A percentile compares a stretch with the other conserved stretches of the same genome.
Conservation (phyloP, 495 filamentous ascomycete genomes). For the Neurospora sublineolata region DNA sequence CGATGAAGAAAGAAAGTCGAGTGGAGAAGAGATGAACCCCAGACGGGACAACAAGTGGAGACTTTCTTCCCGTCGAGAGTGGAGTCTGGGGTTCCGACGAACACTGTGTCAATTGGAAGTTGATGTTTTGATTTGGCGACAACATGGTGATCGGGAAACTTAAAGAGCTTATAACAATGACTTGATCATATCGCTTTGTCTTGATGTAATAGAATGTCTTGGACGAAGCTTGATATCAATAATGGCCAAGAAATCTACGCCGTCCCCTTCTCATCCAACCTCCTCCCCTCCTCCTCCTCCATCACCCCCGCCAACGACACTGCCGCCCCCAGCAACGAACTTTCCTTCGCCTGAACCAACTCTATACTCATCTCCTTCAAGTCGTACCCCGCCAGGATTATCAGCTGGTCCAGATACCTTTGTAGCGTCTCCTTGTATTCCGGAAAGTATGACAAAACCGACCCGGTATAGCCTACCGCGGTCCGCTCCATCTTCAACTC, state of each 20-base stretch:
- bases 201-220: neutral
- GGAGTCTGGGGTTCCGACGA: neutral
- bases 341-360: conserved; percentile 47
- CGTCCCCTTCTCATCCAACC: neutral
- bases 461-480: conserved; percentile 52
- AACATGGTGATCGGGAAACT: neutral
- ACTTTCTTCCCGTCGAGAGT: neutral
- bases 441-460: conserved; percentile 55
- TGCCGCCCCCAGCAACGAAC: conserved; percentile 50
- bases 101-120: neutral
- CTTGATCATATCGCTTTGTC: neutral
- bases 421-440: conserved; percentile 40
- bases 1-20: neutral
- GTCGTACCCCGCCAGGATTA: conserved; percentile 9
- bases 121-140: neutral
- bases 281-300: neutral
- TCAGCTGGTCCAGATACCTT: conserved; percentile 37
- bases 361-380: conserved; percentile 27
- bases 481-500: conserved; percentile 19
- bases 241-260: neutral
- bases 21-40: neutral
- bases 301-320: conserved; percentile 35
- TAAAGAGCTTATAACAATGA: neutral
- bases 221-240: neutral
- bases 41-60: neutral